Percentiles rank a stretch among this genome's conserved stretches.
phyloP scores from a whole-genome alignment of 306 rosid genomes.

The Quercus suber region DNA sequence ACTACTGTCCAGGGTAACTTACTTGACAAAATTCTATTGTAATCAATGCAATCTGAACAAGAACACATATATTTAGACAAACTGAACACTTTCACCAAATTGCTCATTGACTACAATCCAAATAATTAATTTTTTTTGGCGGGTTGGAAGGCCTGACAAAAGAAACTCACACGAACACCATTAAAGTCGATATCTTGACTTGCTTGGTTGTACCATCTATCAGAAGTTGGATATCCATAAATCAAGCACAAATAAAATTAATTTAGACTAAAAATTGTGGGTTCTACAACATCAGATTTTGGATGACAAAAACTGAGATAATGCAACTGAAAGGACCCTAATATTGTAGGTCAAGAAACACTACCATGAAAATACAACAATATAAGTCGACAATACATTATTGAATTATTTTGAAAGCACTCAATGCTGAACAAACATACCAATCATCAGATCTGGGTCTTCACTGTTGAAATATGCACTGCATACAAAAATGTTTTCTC shows the following conservation, averaged over 20 bases:
- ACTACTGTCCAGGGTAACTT: too few species aligned
- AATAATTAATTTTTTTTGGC: background rate
- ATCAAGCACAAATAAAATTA: conserved; percentile 43
- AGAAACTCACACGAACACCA: conserved; percentile 25
- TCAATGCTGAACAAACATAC: conserved; percentile 15
- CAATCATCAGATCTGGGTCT: conserved; percentile 23
- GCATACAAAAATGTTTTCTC: conserved; percentile 12
- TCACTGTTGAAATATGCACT: conserved; percentile 22
- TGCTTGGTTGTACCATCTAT: conserved; percentile 15
- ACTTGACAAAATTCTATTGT: background rate
- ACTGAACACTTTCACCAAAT: background rate
- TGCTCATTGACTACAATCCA: background rate
- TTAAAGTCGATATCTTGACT: conserved; percentile 22
- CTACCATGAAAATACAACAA: background rate
- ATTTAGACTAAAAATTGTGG: background rate
- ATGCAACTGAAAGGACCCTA: too few species aligned
- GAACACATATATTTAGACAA: background rate
- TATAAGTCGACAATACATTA: background rate
- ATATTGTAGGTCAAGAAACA: background rate
- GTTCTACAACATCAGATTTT: background rate
- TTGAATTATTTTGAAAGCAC: background rate
- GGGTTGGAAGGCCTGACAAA: background rate
- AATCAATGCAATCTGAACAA: background rate
- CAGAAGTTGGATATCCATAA: conserved; percentile 40
- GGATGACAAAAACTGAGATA: background rate